Evolutionary conservation across 768 basidiomycete species (phyloP).

Genomic region (Boletus subparvulus): DNA sequence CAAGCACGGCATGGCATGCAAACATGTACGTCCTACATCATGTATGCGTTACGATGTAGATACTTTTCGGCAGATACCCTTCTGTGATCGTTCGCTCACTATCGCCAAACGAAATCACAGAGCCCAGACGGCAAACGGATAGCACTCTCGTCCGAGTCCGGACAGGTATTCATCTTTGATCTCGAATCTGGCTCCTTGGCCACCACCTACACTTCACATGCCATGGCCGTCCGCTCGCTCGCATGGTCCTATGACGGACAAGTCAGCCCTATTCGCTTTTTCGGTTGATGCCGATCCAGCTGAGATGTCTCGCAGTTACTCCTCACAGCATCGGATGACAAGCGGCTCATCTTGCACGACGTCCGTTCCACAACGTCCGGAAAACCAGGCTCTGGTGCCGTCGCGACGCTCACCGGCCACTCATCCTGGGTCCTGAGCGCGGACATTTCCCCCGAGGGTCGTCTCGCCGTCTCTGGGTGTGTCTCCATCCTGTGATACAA

Average conservation of each 20-base stretch:
- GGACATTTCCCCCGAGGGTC: constrained; percentile 79
- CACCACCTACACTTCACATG: constrained; percentile 81
- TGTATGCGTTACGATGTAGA: not conserved
- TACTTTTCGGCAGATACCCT: not conserved
- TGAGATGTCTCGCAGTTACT: constrained; percentile 56
- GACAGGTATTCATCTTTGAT: constrained; percentile 89
- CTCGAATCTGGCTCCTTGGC: constrained; percentile 62
- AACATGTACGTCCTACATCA: constrained; percentile 50
- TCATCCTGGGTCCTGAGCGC: constrained; percentile 87
- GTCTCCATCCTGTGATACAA: constrained; percentile 19
- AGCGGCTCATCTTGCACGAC: constrained; percentile 87
- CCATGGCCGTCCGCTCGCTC: constrained; percentile 83
- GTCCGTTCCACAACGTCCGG: constrained; percentile 67
- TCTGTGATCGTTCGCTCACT: not conserved
- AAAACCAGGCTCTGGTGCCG: constrained; percentile 67
- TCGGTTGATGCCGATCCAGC: not conserved
- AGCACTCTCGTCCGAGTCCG: constrained; percentile 80
- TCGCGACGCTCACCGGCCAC: constrained; percentile 85
- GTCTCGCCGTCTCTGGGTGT: constrained; percentile 79
- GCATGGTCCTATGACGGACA: constrained; percentile 90
- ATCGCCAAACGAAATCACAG: constrained; percentile 38
- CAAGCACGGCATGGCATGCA: constrained; percentile 77
- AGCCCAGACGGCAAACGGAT: constrained; percentile 85
- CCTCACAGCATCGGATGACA: constrained; percentile 90
- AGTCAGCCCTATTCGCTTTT: constrained; percentile 44